Evolutionary conservation across 73 alveolate genomes (phyloP), one percentile per base, ranked within the genome.

Genomic region (Durusdinium trenchii): DNA sequence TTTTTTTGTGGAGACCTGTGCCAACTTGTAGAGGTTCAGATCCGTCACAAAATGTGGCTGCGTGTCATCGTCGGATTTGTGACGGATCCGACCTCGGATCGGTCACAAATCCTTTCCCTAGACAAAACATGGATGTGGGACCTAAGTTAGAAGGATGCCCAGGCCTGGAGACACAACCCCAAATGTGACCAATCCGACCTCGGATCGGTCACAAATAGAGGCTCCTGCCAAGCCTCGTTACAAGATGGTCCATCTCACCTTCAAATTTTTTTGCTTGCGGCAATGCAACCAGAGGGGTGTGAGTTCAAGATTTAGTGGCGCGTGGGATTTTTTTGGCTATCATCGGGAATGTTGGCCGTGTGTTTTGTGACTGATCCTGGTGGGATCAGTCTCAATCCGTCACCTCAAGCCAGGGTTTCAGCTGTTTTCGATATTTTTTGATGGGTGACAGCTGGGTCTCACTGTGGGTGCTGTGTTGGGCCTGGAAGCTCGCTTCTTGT

Each of bases 51-150:
- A 36, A 7, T 73, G 84, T 30, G 6, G 84, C 28, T 73, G 26
- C 36, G 50, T 23, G n/a, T 48, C 50, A 10, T 23, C 52, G 52
- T 30, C 32, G 3, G 9, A 3, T 23, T 30, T 1, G 54, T 73
- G 84, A n/a, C 84, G 48, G 84, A 73, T 73, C 84, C 84, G 51
- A 32, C 36, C 54, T 73, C 54, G 52, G 84, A 73, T 73, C 84
- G 7, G 84, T n/a, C 84, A 73, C 84, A 73, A 16, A 23, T 30
- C 47, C 23, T 9, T 67, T 36, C 3, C 35, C 35, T 0, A 0
- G 0, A 23, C 0, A 18, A 67, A 0, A 43, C 35, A 30, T 67
- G 81, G 42, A 43, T 9, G n/a, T 9, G 23, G 73, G 18, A 2
- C 30, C 73, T 23, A 60, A 60, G 30, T 23, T 2, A 23, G n/a